Percentiles rank a stretch among this genome's conserved stretches.
Evolutionary conservation across 257 asterid species (phyloP).

Genomic region (Penstemon davidsonii): DNA sequence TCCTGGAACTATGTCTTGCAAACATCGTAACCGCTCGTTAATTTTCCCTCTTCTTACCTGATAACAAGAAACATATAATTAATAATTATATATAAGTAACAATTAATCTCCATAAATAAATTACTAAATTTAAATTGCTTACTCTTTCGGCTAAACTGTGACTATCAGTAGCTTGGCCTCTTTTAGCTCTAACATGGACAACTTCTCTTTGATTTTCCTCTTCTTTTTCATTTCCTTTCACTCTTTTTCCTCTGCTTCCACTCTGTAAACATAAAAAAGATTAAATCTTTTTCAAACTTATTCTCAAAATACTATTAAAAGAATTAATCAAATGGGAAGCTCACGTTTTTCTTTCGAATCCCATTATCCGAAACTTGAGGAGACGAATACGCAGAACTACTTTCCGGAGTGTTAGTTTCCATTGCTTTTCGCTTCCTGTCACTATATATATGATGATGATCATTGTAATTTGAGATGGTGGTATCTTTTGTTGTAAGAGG

Average conservation of each 20-base stretch:
- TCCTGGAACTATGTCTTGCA: constrained; percentile 94
- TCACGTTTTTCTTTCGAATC: constrained; percentile 41
- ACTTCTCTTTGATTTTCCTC: constrained; percentile 58
- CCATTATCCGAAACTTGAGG: constrained; percentile 50
- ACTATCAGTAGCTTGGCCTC: constrained; percentile 95
- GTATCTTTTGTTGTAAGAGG: constrained; percentile 21
- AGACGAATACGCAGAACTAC: constrained; percentile 55
- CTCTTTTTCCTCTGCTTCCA: constrained; percentile 49
- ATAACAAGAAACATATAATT: constrained; percentile 11
- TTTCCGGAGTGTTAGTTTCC: constrained; percentile 38
- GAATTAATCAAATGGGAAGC: constrained; percentile 1
- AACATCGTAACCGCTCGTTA: constrained; percentile 73
- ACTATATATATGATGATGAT: not conserved
- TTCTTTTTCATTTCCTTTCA: constrained; percentile 38
- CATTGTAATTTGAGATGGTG: constrained; percentile 13
- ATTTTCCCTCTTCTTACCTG: constrained; percentile 93
- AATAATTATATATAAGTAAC: not conserved
- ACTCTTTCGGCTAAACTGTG: constrained; percentile 98
- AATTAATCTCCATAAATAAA: not conserved
- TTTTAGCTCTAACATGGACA: constrained; percentile 87
- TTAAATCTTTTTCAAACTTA: not conserved
- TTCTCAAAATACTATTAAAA: not conserved
- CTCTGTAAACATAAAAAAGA: constrained; percentile 28
- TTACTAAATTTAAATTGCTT: constrained; percentile 1
- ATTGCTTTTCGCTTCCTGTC: constrained; percentile 51